A percentile compares a stretch with the other conserved stretches of the same genome.
phyloP scores from a whole-genome alignment of 1,139 yeast genomes.

The Kluyveromyces sp. region DNA sequence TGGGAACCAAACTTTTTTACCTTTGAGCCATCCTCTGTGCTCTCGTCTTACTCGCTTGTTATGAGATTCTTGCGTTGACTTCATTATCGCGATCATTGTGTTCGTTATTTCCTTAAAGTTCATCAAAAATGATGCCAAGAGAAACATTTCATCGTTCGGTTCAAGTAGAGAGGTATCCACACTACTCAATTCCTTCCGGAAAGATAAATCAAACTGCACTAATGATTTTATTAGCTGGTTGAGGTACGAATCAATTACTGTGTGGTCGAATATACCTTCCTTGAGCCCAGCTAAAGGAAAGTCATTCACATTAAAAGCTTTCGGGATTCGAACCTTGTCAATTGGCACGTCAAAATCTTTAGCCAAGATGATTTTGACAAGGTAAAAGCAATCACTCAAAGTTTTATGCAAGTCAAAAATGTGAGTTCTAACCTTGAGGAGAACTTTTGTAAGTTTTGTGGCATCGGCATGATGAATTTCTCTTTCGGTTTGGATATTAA shows the following conservation, averaged over 20 bases:
- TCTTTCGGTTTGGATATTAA: constrained; percentile 20
- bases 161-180: constrained; percentile 31
- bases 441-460: constrained; percentile 30
- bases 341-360: constrained; percentile 38
- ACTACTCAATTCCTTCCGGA: constrained; percentile 30
- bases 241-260: constrained; percentile 29
- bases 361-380: constrained; percentile 33
- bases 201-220: constrained; percentile 31
- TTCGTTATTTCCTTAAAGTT: constrained; percentile 39
- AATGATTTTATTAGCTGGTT: constrained; percentile 30
- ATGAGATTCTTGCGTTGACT: constrained; percentile 31
- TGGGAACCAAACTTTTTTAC: constrained; percentile 39
- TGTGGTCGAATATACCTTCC: constrained; percentile 7
- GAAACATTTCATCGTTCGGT: constrained; percentile 44
- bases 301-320: constrained; percentile 17
- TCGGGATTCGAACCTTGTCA: constrained; percentile 17
- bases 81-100: constrained; percentile 31
- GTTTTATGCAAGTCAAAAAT: constrained; percentile 32
- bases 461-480: constrained; percentile 36
- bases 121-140: constrained; percentile 42
- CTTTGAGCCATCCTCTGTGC: constrained; percentile 33
- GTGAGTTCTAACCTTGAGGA: constrained; percentile 32
- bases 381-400: constrained; percentile 32
- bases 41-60: constrained; percentile 33
- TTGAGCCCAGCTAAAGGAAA: constrained; percentile 12